Percentiles rank a stretch among this genome's conserved stretches.
phyloP scores from a whole-genome alignment of 148 eudicot genomes.

The Bassia scoparia region DNA sequence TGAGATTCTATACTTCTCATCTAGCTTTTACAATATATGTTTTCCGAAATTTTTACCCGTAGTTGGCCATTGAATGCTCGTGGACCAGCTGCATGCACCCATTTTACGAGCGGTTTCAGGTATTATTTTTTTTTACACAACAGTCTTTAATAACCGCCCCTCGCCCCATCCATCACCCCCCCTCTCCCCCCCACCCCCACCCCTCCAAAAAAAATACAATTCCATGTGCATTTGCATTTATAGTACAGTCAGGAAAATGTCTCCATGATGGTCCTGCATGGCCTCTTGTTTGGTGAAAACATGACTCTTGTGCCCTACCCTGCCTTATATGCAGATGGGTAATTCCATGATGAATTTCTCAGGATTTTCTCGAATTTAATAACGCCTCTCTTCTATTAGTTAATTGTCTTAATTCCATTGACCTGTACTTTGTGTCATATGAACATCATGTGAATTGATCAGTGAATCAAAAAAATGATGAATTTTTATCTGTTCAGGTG shows the following conservation, averaged over 20 bases:
- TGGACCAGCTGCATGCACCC: constrained; percentile 25
- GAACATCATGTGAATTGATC: constrained; percentile 18
- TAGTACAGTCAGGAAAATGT: constrained; percentile 16
- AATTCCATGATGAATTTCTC: neutral
- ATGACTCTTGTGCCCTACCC: constrained; percentile 21
- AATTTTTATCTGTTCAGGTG: neutral
- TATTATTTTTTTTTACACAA: neutral
- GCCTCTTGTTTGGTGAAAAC: constrained; percentile 12
- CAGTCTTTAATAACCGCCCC: constrained; percentile 14
- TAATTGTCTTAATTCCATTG: constrained; percentile 4
- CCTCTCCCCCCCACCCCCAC: no score
- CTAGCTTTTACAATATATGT: neutral
- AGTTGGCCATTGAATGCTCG: constrained; percentile 18
- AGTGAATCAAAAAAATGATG: neutral
- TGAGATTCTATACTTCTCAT: neutral
- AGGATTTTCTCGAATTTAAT: neutral
- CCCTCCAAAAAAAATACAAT: neutral
- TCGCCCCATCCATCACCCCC: no score
- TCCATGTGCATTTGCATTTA: constrained; percentile 24
- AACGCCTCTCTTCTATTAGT: neutral
- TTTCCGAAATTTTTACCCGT: neutral
- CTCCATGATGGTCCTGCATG: constrained; percentile 20
- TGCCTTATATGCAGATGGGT: neutral
- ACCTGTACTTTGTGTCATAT: constrained; percentile 19
- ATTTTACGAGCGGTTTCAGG: constrained; percentile 11